Evolutionary conservation across 2,329 filamentous ascomycete genomes (phyloP), one percentile per base, ranked within the genome.

Genomic region (Elsinoe necatrix): DNA sequence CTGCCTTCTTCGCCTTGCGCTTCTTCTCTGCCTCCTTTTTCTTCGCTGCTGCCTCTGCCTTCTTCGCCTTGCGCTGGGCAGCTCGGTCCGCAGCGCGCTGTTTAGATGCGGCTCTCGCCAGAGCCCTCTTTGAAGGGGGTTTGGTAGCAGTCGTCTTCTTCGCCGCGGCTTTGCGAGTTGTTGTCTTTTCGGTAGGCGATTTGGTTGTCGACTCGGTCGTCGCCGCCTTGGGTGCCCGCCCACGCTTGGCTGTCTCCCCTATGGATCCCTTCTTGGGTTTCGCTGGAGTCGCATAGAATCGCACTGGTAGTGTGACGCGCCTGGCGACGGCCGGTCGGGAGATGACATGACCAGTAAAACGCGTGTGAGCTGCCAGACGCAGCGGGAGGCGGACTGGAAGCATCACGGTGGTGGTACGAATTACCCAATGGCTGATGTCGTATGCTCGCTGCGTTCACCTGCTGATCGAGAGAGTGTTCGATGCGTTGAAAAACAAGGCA

Each of bases 191-290:
- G 41, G 61, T 58, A 4, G 27, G 9, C n/a, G n/a, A n/a, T n/a
- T n/a, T n/a, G n/a, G n/a, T n/a, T 14, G 55, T 63, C 58, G 67
- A 66, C 20, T 64, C 60, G 56, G 68, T 71, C 34, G 56, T 61
- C 54, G 59, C 58, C 9, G 57, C 29, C 56, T 59, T 57, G 12
- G 51, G 31, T 34, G 60, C 48, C 6, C 50, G 42, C 6, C 43
- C 20, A 14, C 42, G 41, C 27, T 54, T 50, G n/a, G 57, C 34
- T 2, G 51, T 50, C 16, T 37, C 31, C 50, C 45, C 50, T 7
- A 55, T 45, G n/a, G 39, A 45, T 42, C 29, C 47, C 45, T 59
- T 55, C 54, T 56, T 51, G 42, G 52, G 27, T 39, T 37, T 34
- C 6, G 25, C 42, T 20, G 45, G 35, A 5, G 47, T 58, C 16